phyloP scores from a whole-genome alignment of 106 monocot species.

The Agapanthus africanus region DNA sequence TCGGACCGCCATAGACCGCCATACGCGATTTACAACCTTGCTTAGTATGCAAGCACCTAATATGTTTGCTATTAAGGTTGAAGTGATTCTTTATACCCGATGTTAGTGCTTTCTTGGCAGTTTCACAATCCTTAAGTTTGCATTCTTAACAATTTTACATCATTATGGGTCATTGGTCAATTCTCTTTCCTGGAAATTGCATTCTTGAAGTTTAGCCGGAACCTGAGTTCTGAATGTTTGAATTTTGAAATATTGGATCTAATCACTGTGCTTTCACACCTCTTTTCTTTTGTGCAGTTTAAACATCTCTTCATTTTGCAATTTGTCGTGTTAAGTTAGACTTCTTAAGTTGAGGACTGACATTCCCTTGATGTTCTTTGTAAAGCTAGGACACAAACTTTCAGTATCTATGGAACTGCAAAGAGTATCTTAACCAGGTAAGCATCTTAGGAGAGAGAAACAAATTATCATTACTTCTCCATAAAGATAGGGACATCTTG shows the following conservation, averaged over 20 bases:
- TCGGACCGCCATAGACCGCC: no score
- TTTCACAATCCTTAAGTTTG: no score
- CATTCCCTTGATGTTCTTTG: constrained; percentile 13
- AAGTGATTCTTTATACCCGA: no score
- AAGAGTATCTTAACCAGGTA: constrained; percentile 32
- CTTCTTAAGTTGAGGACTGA: constrained; percentile 11
- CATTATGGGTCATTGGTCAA: neutral
- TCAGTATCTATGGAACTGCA: constrained; percentile 44
- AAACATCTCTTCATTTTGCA: neutral
- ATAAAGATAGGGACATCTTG: neutral
- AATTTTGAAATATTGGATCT: neutral
- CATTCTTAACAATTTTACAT: no score
- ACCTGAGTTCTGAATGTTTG: neutral
- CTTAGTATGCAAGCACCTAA: no score
- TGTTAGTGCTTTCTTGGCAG: no score
- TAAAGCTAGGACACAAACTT: constrained; percentile 34
- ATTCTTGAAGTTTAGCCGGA: neutral
- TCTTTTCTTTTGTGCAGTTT: neutral
- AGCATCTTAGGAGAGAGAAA: no score
- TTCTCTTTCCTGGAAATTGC: neutral
- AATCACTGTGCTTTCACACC: neutral
- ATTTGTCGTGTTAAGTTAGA: neutral
- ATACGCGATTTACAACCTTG: no score
- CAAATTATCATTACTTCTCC: neutral
- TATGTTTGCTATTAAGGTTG: no score